Percentiles rank a stretch among this genome's conserved stretches.
Evolutionary conservation across 148 eudicot genomes (phyloP).

Genomic region (Diospyros lotus): DNA sequence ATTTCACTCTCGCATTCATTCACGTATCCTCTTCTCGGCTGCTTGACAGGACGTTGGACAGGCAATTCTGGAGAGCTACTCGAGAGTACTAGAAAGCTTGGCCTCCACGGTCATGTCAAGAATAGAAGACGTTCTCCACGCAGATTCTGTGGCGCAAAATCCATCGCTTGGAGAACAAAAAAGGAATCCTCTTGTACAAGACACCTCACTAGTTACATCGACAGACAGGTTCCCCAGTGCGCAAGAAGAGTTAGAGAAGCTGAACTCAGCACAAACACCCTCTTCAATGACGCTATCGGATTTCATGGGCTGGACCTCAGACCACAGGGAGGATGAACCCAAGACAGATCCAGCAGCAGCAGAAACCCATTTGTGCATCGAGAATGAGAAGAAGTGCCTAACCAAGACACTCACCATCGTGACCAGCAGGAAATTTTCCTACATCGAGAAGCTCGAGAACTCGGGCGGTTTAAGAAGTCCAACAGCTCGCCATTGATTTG

Average conservation of each 20-base stretch:
- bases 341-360: conserved; percentile 31
- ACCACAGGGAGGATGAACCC: conserved; percentile 28
- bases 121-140: conserved; percentile 65
- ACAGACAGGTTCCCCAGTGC: conserved; percentile 35
- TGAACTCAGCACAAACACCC: conserved; percentile 40
- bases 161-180: conserved; percentile 37
- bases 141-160: conserved; percentile 45
- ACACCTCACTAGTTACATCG: conserved; percentile 16
- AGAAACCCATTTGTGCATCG: not conserved
- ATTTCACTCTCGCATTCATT: not conserved
- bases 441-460: conserved; percentile 48
- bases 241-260: conserved; percentile 54
- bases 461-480: conserved; percentile 59
- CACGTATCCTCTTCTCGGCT: not conserved
- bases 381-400: conserved; percentile 23
- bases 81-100: conserved; percentile 70
- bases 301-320: conserved; percentile 67
- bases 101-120: conserved; percentile 65
- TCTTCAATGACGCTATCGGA: conserved; percentile 68
- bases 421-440: conserved; percentile 41
- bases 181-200: conserved; percentile 23
- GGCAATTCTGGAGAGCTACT: conserved; percentile 71
- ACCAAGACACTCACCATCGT: conserved; percentile 28
- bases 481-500: conserved; percentile 18
- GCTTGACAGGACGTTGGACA: conserved; percentile 61